Evolutionary conservation across 2,329 filamentous ascomycete genomes (phyloP), one percentile per base, ranked within the genome.

Genomic region (Neophaeococcomyces mojaviensis): DNA sequence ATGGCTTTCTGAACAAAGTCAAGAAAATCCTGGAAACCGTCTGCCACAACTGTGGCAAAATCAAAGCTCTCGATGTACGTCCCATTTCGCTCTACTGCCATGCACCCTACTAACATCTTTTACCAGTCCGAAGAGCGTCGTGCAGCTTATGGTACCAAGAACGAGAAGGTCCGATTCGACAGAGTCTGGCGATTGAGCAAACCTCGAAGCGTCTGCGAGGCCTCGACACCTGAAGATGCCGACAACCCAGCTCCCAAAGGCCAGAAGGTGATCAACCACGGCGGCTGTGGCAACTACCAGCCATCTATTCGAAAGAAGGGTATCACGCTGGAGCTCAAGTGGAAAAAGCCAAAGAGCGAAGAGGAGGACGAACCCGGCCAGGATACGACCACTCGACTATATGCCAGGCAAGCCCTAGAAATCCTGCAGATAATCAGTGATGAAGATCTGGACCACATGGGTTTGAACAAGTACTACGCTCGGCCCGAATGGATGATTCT

Each of bases 1-100:
- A 82, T 59, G 92, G 92, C 61, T 99, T 96, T 70, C 85, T 99
- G 72, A 94, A 87, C 68, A 97, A 97, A 74, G 89, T 95, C 70
- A 98, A 99, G 77, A 98, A 97, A 76, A 81, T 99, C 60, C 76
- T 98, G 67, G 94, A 98, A 77, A 92, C 89, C 59, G 89, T 98
- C 68, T 98, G 94, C 78, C 89, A 95, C 73, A 96, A 94, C 69
- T 98, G 94, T 77, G 90, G 89, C 71, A 94, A 92, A 76, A 87
- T 97, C 64, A 80, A 95, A 76, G 84, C 88, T 71, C 89, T 97
- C 79, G 86, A 88, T 83, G 90, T 97, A 83, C 88, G 90, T 94
- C 20, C 28, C 12, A 15, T 45, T 47, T 8, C 18, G 15, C 20
- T 5, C 18, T 13, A n/a, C 13, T 12, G 4, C 24, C 12, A 33